Evolutionary conservation across 163 green algal genomes (phyloP).

Genomic region (Volvox carteri): DNA sequence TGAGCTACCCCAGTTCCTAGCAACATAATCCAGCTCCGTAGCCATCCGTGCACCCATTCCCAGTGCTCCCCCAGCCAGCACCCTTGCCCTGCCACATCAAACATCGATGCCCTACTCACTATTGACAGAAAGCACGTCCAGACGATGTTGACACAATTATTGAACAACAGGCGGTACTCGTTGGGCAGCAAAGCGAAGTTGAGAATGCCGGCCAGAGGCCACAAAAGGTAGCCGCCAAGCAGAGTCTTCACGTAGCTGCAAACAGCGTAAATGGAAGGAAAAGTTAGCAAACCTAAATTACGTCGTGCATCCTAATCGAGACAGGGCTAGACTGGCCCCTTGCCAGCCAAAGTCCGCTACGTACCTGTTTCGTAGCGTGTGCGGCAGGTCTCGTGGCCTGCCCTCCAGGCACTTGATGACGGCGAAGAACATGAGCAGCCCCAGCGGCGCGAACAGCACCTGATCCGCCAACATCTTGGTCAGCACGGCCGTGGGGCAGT

Average conservation of each 20-base stretch:
- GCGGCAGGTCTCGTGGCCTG: constrained; percentile 10
- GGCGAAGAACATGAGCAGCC: constrained; percentile 71
- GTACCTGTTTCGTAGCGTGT: constrained; percentile 25
- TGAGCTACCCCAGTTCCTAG: too few species aligned
- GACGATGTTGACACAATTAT: constrained; percentile 64
- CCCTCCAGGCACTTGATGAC: constrained; percentile 72
- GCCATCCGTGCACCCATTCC: not conserved
- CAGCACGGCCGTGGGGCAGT: constrained; percentile 63
- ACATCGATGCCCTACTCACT: constrained; percentile 9
- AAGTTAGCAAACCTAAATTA: too few species aligned
- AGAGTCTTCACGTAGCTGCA: constrained; percentile 48
- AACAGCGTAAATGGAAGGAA: not conserved
- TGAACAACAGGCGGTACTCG: constrained; percentile 71
- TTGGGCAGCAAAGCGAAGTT: constrained; percentile 70
- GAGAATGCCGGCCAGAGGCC: constrained; percentile 65
- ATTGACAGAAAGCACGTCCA: constrained; percentile 58
- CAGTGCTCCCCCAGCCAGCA: not conserved
- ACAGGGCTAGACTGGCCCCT: too few species aligned
- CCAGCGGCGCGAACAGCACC: constrained; percentile 70
- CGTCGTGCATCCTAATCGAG: too few species aligned
- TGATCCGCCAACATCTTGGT: constrained; percentile 76
- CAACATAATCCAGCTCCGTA: too few species aligned
- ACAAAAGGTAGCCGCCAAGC: constrained; percentile 62
- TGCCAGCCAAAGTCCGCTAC: too few species aligned
- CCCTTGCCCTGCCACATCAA: too few species aligned